Conservation (phyloP, 495 filamentous ascomycete species). For the Trichoderma gamsii region DNA sequence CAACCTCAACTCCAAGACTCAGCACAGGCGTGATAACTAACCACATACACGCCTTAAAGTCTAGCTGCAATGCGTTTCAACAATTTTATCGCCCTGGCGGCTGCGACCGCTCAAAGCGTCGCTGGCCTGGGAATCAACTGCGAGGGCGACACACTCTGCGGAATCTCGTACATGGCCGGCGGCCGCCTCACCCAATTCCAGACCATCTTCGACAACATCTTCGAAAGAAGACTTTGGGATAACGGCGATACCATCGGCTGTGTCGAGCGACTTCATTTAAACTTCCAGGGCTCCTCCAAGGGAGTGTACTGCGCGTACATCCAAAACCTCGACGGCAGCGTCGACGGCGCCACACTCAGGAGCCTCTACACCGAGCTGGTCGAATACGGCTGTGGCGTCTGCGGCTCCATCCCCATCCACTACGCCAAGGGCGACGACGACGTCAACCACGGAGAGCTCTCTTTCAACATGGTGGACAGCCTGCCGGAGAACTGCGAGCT, state of each 20-base stretch:
- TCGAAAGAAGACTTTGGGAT: background rate
- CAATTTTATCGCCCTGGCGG: background rate
- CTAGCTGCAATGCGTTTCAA: background rate
- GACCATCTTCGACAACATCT: background rate
- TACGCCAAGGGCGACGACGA: conserved; percentile 2
- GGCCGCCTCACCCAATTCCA: background rate
- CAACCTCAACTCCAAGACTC: too few relatives aligned
- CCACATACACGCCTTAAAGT: background rate
- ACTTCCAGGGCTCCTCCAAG: background rate
- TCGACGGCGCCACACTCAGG: background rate
- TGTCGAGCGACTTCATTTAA: background rate
- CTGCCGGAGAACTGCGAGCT: background rate
- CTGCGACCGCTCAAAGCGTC: background rate
- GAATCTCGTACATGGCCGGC: background rate
- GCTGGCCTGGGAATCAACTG: conserved; percentile 2
- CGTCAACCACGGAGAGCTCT: background rate
- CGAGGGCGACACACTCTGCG: background rate
- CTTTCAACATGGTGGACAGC: background rate
- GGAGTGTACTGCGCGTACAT: background rate
- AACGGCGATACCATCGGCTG: background rate
- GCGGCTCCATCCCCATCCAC: background rate
- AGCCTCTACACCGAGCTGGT: background rate
- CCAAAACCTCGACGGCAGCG: background rate
- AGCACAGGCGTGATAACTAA: too few relatives aligned
- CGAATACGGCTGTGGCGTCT: background rate